Base-by-base conservation (phyloP, 225 moss, liverwort and hornwort species). In the Sphagnum contortum region DNA sequence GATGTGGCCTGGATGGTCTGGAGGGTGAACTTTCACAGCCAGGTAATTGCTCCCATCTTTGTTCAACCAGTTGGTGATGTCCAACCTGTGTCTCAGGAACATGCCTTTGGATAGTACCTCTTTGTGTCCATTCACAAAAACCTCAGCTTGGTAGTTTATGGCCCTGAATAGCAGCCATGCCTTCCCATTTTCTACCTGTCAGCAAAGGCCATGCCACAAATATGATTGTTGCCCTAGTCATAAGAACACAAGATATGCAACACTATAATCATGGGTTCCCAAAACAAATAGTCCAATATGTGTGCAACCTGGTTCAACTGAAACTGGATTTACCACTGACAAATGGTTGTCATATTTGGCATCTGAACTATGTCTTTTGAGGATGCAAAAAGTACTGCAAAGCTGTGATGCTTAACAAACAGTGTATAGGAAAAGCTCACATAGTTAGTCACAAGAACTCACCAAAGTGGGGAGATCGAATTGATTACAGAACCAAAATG, bases 401-500 rank as follows among this genome's bases (percentile, higher is more conserved):
- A 29, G 29, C 29, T 29, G 29, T 29, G 29, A 29, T 29, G 29
- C 29, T 29, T 29, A 29, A 29, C 29, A 29, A 29, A 29, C 1
- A 29, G 29, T 29, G 29, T 29, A 29, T 29, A 29, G 29, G 1
- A 29, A 29, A 29, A 29, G 29, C 29, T 29, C 29, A 29, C 29
- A 29, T 29, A 29, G 29, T 29, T 29, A 29, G 29, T 29, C 1
- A 29, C 29, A 29, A 29, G 29, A 29, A 29, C 29, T 29, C 29
- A 84, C 85, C 84, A 78, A 69, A 45, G 69, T 45, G 4, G 92
- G 79, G 57, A 81, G 62, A 58, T 76, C 75, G 68, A 96, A 83
- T 67, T 75, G 85, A 50, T 80, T 92, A 75, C 88, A 90, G 77
- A 96, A 96, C 96, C 96, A 96, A 65, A 90, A 90, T 5, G 96